Base-by-base conservation (phyloP, 257 asterid genomes). In the Datura wrightii region DNA sequence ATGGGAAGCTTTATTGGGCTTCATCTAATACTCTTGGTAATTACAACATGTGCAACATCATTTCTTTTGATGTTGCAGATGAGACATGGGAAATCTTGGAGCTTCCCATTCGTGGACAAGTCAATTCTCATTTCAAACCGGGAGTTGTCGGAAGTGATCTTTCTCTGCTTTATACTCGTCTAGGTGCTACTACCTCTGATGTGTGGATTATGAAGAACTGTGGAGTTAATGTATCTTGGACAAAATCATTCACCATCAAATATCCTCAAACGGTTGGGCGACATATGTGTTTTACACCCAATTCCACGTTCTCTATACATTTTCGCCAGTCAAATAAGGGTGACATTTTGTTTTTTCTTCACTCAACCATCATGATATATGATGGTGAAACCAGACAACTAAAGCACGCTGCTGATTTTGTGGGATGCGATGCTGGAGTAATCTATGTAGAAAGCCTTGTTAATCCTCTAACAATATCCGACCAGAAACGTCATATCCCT, bases 101-200 rank as follows among this genome's bases (percentile, higher is more conserved):
- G 18, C 18, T 71, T 71, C 55, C 56, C 18, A 1, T 0, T 71
- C 3, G 3, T 10, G 37, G 4, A 71, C 56, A 71, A 42, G 10
- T 2, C 13, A 5, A n/a, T n/a, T 4, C 55, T 41, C 11, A 1
- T 42, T 71, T 70, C 36, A 70, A 8, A 42, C 8, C 41, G 18
- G 55, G 56, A 42, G 79, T 16, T 41, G 39, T 71, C 39, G 79
- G 55, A 71, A 71, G 18, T 71, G 56, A 71, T 6, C 79, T 71
- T 71, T 42, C n/a, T 44, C 4, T 10, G 18, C 8, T 42, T 10
- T 10, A 44, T 44, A 18, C 39, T 42, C 8, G 37, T n/a, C n/a
- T 16, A 42, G 18, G 39, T 42, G 0, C 8, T 10, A 3, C 2
- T 0, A 67, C 78, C 7, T 67, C 78, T 44, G 56, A 71, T 24